Base-by-base conservation (phyloP, 805 yeast species). In the Candida maris region DNA sequence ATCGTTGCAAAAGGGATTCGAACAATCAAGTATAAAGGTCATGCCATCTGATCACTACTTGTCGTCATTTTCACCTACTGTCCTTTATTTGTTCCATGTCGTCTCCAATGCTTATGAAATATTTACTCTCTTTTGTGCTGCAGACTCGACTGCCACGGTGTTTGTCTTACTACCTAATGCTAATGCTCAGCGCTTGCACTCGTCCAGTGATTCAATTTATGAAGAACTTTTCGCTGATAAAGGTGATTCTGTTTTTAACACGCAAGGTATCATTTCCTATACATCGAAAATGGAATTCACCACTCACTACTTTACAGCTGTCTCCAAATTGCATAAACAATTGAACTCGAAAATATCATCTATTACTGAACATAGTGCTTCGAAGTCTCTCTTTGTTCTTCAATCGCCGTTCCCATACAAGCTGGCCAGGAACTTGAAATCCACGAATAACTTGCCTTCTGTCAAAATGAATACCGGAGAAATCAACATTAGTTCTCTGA, bases 1-100 rank as follows among this genome's bases (percentile, higher is more conserved):
- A 50, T 95, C 96, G 19, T 64, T 93, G 39, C 88, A 85, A 48
- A 72, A 74, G 40, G 98, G 98, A 1, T 94, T 94, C 59, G 77
- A 82, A 10, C 53, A 74, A 38, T 75, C 75, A 34, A 79, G 80
- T 56, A 56, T 75, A 37, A 63, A 65, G 19, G 54, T 62, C 35
- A 62, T 71, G 5, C 74, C 76, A 4, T 54, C 73, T 10, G 68
- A 66, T 3, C 59, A 66, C 28, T 86, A 87, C 49, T 61, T 87
- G 45, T 61, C 66, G 33, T 61, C 69, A 24, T 76, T 81, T 46
- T 59, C 66, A 5, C 66, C 81, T 67, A 79, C 75, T 27, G 62
- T 80, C 8, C 62, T 81, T 4, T 85, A 83, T 50, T 51, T 87
- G 35, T 65, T 82, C 23, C 96, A 88, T 53, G 62, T 82, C 34